Percentiles rank a stretch among this genome's conserved stretches.
Conservation (phyloP, 2,329 filamentous ascomycete species). For the Aulographum hederae region DNA sequence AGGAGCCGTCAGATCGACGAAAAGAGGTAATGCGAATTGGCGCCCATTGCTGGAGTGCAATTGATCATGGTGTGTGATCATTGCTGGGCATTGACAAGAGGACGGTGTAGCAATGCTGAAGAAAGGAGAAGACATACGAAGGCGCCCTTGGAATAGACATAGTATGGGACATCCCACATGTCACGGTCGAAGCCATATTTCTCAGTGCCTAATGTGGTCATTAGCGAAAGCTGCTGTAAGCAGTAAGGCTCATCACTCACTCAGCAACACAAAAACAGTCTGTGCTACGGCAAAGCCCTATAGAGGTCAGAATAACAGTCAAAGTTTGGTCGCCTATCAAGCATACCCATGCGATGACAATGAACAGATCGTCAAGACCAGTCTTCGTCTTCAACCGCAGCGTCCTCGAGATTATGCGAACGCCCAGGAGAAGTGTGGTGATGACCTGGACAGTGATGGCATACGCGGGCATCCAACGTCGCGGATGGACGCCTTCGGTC, state of each 20-base stretch:
- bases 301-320: background rate
- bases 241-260: conserved; percentile 1
- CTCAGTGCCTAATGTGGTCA: conserved; percentile 7
- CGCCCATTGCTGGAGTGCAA: too few relatives aligned
- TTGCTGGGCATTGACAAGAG: too few relatives aligned
- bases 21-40: too few relatives aligned
- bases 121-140: conserved; percentile 6
- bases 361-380: conserved; percentile 5
- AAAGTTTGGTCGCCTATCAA: background rate
- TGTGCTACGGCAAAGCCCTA: conserved; percentile 1
- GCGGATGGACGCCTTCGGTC: background rate
- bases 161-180: conserved; percentile 16
- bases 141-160: conserved; percentile 6
- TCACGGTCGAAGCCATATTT: conserved; percentile 15
- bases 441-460: conserved; percentile 3
- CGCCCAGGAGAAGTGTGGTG: conserved; percentile 3
- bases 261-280: conserved; percentile 2
- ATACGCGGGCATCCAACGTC: conserved; percentile 2
- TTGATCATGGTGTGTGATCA: background rate
- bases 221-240: background rate
- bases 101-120: background rate
- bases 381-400: background rate
- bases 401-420: conserved; percentile 2
- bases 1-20: too few relatives aligned
- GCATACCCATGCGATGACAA: conserved; percentile 4